Percentiles rank a stretch among this genome's conserved stretches.
Evolutionary conservation across 202 grass and related monocot genomes (phyloP).

Genomic region (Bolboschoenoplectus hybrid): DNA sequence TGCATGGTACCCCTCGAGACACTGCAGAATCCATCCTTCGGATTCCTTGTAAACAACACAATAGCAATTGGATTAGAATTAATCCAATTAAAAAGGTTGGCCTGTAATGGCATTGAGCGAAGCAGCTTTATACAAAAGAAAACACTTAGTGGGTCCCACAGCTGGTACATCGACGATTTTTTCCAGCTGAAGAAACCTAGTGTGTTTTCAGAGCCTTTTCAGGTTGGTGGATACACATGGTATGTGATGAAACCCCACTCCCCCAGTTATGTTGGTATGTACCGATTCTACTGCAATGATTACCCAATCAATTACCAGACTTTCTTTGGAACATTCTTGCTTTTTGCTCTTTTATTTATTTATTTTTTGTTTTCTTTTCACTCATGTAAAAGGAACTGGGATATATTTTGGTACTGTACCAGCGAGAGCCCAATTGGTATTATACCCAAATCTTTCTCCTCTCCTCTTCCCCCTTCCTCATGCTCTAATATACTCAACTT

Average conservation of each 20-base stretch:
- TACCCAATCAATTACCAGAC: not conserved
- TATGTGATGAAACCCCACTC: not conserved
- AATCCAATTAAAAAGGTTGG: constrained; percentile 15
- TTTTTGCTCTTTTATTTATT: constrained; percentile 31
- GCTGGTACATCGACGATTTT: constrained; percentile 54
- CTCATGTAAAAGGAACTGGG: not conserved
- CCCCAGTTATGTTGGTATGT: not conserved
- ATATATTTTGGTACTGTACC: not conserved
- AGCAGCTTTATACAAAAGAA: constrained; percentile 42
- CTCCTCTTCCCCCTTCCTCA: not conserved
- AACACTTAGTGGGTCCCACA: constrained; percentile 33
- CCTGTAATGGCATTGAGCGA: constrained; percentile 30
- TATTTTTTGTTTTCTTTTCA: constrained; percentile 10
- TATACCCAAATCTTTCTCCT: not conserved
- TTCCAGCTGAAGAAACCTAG: constrained; percentile 36
- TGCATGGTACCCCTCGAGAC: constrained; percentile 41
- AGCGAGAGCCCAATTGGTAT: not conserved
- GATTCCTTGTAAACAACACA: constrained; percentile 40
- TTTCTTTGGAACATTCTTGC: not conserved
- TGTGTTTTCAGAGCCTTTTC: constrained; percentile 36
- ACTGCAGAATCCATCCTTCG: constrained; percentile 32
- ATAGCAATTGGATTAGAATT: constrained; percentile 51
- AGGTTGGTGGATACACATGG: not conserved
- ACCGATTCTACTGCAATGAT: not conserved
- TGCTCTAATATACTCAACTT: not conserved